Percentiles rank a stretch among this genome's conserved stretches.
phyloP scores from a whole-genome alignment of 306 rosid species.

The Vigna trinervia region DNA sequence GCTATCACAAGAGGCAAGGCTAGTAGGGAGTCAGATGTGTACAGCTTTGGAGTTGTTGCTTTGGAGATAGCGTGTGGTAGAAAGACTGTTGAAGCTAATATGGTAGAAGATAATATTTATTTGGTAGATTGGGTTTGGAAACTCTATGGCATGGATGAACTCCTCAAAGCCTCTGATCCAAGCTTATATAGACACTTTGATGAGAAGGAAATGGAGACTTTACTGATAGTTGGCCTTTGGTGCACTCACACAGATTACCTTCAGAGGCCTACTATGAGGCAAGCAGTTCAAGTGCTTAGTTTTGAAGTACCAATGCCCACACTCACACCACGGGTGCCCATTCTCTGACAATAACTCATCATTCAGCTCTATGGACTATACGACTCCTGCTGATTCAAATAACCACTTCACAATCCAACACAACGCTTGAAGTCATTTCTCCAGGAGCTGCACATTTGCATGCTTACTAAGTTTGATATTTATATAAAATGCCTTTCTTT shows the following conservation, averaged over 20 bases:
- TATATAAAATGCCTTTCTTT: not conserved
- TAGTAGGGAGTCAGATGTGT: not conserved
- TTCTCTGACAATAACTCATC: not conserved
- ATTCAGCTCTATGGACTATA: not conserved
- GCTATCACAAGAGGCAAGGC: conserved; percentile 20
- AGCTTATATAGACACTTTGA: conserved; percentile 41
- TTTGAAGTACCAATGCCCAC: conserved; percentile 49
- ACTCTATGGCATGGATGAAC: conserved; percentile 17
- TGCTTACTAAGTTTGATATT: conserved; percentile 11
- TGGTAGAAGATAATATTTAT: not conserved
- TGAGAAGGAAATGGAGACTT: conserved; percentile 38
- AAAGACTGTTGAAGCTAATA: conserved; percentile 14
- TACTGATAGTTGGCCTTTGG: conserved; percentile 53
- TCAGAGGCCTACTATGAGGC: conserved; percentile 50
- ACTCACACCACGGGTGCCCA: conserved; percentile 9
- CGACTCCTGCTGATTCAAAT: not conserved
- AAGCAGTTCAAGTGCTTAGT: conserved; percentile 47
- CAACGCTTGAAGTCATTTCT: conserved; percentile 25
- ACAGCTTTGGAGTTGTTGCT: not conserved
- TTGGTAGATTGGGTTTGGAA: conserved; percentile 54
- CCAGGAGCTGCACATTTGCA: conserved; percentile 57
- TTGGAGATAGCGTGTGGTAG: not conserved
- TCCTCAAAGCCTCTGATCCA: conserved; percentile 44
- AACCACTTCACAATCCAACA: conserved; percentile 31
- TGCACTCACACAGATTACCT: conserved; percentile 45